Evolutionary conservation across 768 basidiomycete genomes (phyloP).

Genomic region (Pulveroboletus sp.): DNA sequence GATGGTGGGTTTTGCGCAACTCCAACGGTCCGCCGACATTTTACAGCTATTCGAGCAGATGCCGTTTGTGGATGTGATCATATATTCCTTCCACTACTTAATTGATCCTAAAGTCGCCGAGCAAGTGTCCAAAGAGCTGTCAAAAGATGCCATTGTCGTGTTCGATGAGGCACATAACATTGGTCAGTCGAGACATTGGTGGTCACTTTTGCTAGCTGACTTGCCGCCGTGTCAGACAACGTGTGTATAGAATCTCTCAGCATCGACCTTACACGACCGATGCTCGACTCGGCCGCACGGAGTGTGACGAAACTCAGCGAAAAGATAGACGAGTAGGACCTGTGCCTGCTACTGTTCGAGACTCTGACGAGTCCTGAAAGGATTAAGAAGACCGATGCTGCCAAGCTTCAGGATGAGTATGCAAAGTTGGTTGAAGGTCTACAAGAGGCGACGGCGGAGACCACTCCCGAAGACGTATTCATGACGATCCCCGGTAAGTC

Average conservation of each 20-base stretch:
- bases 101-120: slow-evolving; percentile 99
- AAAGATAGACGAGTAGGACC: slow-evolving; percentile 86
- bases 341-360: not conserved
- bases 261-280: slow-evolving; percentile 94
- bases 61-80: slow-evolving; percentile 92
- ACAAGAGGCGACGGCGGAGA: slow-evolving; percentile 64
- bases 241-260: slow-evolving; percentile 98
- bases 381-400: slow-evolving; percentile 90
- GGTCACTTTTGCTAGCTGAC: not conserved
- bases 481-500: slow-evolving; percentile 84
- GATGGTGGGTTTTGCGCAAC: slow-evolving; percentile 62
- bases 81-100: slow-evolving; percentile 98
- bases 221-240: slow-evolving; percentile 56
- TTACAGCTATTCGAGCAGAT: slow-evolving; percentile 51
- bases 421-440: slow-evolving; percentile 91
- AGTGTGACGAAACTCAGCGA: slow-evolving; percentile 84
- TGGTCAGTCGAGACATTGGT: slow-evolving; percentile 44
- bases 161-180: slow-evolving; percentile 99
- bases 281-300: slow-evolving; percentile 91
- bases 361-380: slow-evolving; percentile 38
- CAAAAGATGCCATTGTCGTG: slow-evolving; percentile 96
- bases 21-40: not conserved
- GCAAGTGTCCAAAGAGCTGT: slow-evolving; percentile 96
- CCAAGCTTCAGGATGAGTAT: slow-evolving; percentile 95
- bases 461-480: slow-evolving; percentile 68